Base-by-base conservation (phyloP, 345 rosid species). In the Alliaria petiolata region DNA sequence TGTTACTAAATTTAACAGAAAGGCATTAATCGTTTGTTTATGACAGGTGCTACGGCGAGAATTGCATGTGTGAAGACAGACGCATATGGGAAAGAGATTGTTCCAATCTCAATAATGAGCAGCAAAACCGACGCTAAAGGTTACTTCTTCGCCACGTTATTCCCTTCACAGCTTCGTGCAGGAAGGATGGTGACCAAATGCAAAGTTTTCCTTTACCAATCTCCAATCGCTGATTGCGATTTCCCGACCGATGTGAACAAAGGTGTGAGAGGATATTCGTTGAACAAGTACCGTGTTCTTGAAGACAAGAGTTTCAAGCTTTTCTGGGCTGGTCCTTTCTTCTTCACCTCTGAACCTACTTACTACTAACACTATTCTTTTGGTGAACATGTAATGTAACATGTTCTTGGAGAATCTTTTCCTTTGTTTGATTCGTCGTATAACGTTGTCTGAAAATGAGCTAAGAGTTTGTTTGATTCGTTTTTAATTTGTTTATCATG, bases 11-110 rank as follows among this genome's bases (percentile, higher is more conserved):
- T 9, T 17, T 34, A 11, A 19, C 22, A 20, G 16, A 17, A 35
- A 55, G 14, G 4, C 33, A 34, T 39, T 50, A 28, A 6, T 12
- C 34, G 55, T 50, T 42, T 19, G 35, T 12, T 34, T 49, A 20
- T 30, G 31, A 36, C 72, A 84, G 89, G 89, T 53, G 89, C 86
- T 35, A 74, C 75, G 45, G 83, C 81, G 11, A 87, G 86, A 67
- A 77, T 87, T 16, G 69, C 88, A 42, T 87, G 93, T 55, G 66
- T 78, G 7, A 83, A 74, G 15, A 49, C 33, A 2, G 96, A 84
- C 13, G 72, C 20, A 31, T 43, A 76, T n/a, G 92, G 89, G 1
- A 82, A 82, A 12, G 90, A 89, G 78, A 75, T 79, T 12, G 72
- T 75, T 5, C 62, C 86, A 9, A 8, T 79, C 51, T 79, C 86